Evolutionary conservation across 2,329 filamentous ascomycete genomes (phyloP).

Genomic region (Hypoxylon rubiginosum): DNA sequence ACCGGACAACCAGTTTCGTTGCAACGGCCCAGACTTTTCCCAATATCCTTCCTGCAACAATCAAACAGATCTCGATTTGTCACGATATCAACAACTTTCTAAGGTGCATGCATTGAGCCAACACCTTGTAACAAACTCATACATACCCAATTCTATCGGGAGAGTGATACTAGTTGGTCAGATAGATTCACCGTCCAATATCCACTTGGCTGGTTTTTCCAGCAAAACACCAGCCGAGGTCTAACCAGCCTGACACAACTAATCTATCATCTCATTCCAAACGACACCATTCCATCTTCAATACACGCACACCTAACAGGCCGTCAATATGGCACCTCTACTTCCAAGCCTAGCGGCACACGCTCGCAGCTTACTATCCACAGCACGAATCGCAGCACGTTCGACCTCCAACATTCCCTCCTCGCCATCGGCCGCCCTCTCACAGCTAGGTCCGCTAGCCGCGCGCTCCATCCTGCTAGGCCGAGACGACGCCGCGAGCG

Average conservation of each 20-base stretch:
- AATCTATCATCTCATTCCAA: slow-evolving; percentile 26
- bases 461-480: slow-evolving; percentile 59
- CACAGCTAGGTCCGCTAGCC: slow-evolving; percentile 58
- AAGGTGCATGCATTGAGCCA: slow-evolving; percentile 21
- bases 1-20: slow-evolving; percentile 39
- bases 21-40: neutral
- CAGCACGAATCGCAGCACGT: slow-evolving; percentile 49
- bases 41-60: slow-evolving; percentile 17
- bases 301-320: neutral
- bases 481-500: slow-evolving; percentile 52
- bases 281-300: slow-evolving; percentile 4
- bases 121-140: slow-evolving; percentile 16
- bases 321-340: slow-evolving; percentile 51
- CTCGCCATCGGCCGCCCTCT: slow-evolving; percentile 42
- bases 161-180: slow-evolving; percentile 29
- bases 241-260: slow-evolving; percentile 18
- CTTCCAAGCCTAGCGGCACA: slow-evolving; percentile 49
- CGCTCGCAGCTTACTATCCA: slow-evolving; percentile 48
- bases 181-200: slow-evolving; percentile 15
- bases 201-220: slow-evolving; percentile 48
- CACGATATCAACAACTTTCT: slow-evolving; percentile 28
- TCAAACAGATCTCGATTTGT: slow-evolving; percentile 10
- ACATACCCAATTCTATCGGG: slow-evolving; percentile 2
- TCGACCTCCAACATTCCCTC: slow-evolving; percentile 44
- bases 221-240: slow-evolving; percentile 46